Evolutionary conservation across 2,329 filamentous ascomycete species (phyloP), one percentile per base, ranked within the genome.

Genomic region (Aureobasidium zeae): DNA sequence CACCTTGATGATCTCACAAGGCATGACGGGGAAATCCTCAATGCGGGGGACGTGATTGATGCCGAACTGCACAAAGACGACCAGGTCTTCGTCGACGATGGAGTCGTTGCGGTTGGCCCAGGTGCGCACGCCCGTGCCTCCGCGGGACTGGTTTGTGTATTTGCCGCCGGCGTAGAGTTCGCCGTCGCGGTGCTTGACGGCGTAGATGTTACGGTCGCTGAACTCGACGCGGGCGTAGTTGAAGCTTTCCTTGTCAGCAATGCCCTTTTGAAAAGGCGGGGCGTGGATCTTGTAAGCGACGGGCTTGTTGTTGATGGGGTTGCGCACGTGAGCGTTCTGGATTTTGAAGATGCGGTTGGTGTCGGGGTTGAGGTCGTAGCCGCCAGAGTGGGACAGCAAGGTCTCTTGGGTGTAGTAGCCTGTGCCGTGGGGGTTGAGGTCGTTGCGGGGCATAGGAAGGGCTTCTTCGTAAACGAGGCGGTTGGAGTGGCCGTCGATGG

Each of bases 101-200:
- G 63, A 63, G 45, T 76, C 73, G 45, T 71, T 66, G n/a, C 71
- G 63, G 12, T 68, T 62, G 0, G 69, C 72, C 64, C 69, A 72
- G 30, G 59, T 57, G 45, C 64, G 58, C 28, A 72, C 71, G 47
- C 71, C 62, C 16, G 61, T 64, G 44, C 70, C 59, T 44, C 72
- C 66, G 51, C 71, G 60, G 25, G 74, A 79, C 55, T 80, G 76
- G 51, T 75, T 76, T 0, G 75, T 74, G 56, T 77, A 77, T 43
- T 70, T 65, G 3, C 77, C 77, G 2, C 74, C 76, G 0, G 76
- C 71, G 57, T 69, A 79, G 2, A 79, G 62, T 58, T 79, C 74
- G 44, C 72, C 69, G 52, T 79, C 75, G 26, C 64, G 63, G 58
- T 79, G 69, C 48, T 69, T 67, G 24, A 72, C 69, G 13, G 76